These are phyloP conservation scores for Agapanthus africanus DNA, from an alignment of 106 monocot genomes.

Conservation along the genomic window DNA sequence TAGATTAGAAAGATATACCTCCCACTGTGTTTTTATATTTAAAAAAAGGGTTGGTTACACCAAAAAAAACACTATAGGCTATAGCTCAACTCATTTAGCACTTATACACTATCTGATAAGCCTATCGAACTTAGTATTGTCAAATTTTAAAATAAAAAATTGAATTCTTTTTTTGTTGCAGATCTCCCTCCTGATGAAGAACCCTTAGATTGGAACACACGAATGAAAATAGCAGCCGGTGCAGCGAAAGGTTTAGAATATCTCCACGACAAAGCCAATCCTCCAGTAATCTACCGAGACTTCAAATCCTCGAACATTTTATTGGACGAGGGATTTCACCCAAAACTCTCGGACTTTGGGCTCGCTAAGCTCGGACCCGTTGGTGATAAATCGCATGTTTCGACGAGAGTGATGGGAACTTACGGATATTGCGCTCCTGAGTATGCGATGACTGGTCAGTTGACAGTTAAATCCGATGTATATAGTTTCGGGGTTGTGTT, in stretches of 20 bases:
- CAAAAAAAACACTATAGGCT: no score
- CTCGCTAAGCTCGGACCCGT: constrained; percentile 40
- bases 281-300: constrained; percentile 59
- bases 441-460: constrained; percentile 28
- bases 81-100: no score
- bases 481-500: constrained; percentile 60
- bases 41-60: background rate
- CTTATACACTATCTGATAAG: no score
- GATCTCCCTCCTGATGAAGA: constrained; percentile 14
- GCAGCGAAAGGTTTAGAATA: constrained; percentile 32
- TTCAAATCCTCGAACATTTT: constrained; percentile 69
- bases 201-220: constrained; percentile 20
- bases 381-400: constrained; percentile 21
- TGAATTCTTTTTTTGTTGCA: background rate
- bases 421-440: constrained; percentile 62
- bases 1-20: no score
- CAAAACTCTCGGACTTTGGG: constrained; percentile 63
- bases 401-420: constrained; percentile 49
- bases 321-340: constrained; percentile 27
- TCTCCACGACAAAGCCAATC: constrained; percentile 32
- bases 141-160: no score
- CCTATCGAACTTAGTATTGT: no score
- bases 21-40: no score
- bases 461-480: constrained; percentile 42
- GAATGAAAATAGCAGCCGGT: constrained; percentile 29